Evolutionary conservation across 768 basidiomycete genomes (phyloP).

Genomic region (Leccinum ochraceum): DNA sequence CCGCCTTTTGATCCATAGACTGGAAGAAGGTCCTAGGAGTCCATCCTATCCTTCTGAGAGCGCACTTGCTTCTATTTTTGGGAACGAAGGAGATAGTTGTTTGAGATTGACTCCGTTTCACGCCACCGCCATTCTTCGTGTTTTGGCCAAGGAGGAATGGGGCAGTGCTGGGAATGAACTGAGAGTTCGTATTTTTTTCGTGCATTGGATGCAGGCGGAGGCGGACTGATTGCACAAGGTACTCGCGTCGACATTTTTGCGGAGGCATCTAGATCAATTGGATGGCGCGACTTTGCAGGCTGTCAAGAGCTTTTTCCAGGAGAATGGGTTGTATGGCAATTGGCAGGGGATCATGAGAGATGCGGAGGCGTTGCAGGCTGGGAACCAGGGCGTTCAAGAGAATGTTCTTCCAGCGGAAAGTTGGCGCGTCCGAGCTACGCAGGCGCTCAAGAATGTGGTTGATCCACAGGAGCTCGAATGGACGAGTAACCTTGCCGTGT

Average conservation of each 20-base stretch:
- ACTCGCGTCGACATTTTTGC: conserved; percentile 34
- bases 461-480: conserved; percentile 48
- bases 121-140: conserved; percentile 36
- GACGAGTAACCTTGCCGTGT: conserved; percentile 52
- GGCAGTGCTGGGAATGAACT: conserved; percentile 33
- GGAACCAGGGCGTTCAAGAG: neutral
- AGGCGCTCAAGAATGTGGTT: conserved; percentile 41
- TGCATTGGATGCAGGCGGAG: neutral
- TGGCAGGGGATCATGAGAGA: conserved; percentile 16
- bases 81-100: conserved; percentile 25
- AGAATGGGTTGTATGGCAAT: conserved; percentile 19
- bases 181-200: conserved; percentile 30
- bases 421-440: conserved; percentile 31
- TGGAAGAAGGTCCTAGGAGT: conserved; percentile 43
- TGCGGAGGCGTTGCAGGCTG: conserved; percentile 13
- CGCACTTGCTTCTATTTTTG: conserved; percentile 25
- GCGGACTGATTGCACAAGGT: conserved; percentile 18
- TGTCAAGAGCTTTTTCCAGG: conserved; percentile 21
- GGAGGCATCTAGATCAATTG: conserved; percentile 30
- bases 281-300: conserved; percentile 25
- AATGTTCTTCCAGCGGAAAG: neutral
- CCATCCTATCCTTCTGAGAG: conserved; percentile 15
- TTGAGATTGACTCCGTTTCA: conserved; percentile 35
- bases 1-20: conserved; percentile 34
- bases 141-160: conserved; percentile 43